Base-by-base conservation (phyloP, 352 stramenopile genomes). In the Bremia lactucae region DNA sequence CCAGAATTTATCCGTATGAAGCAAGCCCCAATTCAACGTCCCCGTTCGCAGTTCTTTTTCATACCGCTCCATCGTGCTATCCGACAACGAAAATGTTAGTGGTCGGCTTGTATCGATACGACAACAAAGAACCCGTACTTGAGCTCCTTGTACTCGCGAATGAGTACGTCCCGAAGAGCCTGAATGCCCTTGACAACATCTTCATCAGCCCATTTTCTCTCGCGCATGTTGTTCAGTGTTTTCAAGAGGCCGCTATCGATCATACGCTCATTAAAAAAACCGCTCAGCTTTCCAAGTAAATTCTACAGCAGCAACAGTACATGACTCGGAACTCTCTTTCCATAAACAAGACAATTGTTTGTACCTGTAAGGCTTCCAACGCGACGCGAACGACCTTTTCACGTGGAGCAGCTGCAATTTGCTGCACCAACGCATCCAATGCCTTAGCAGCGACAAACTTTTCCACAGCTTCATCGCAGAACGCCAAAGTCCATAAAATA, bases 1-100 rank as follows among this genome's bases (percentile, higher is more conserved):
- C 91, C 96, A 98, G 62, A 98, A 98, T 43, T 96, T 96, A 62
- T 98, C 94, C 26, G 92, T 98, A 68, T 98, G 95, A 13, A 96
- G 73, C 21, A 96, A 73, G 20, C 95, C 94, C 95, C 95, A 98
- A 65, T 95, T 84, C 4, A 98, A 58, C 31, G 87, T 73, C 8
- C 94, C 94, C 20, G 88, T 96, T 46, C 92, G 83, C 6, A 98
- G 68, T 62, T 98, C 92, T 58, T 96, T 96, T 52, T 95, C 87
- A 59, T 97, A 98, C 7, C 94, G 83, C 59, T 98, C 94, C 85
- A 96, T 97, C 22, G 92, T 96, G 46, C 80, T 96, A 59, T 31
- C 38, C 16, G 14, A 4, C 44, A 45, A 24, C 5, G 38, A 4
- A 33, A 34, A 2, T 11, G 7, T n/a, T n/a, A n/a, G n/a, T n/a